These are phyloP conservation scores for Echium plantagineum DNA, from an alignment of 257 asterid species.

Conservation along the genomic window DNA sequence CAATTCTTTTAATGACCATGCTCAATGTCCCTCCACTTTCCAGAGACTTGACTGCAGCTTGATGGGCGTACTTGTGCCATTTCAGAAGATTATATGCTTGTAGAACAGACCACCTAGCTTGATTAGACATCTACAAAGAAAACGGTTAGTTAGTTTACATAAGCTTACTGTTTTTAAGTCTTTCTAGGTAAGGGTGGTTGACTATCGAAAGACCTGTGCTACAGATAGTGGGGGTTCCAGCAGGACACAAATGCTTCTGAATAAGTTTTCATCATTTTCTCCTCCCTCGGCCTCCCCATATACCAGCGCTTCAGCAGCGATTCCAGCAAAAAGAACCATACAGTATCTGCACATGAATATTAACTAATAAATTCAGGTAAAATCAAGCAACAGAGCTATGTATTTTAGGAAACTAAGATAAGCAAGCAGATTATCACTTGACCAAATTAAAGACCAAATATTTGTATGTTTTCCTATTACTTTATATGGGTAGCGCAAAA, in stretches of 20 bases:
- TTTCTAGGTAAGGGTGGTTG: conserved; percentile 4
- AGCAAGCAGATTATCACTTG: not conserved
- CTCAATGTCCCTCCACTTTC: conserved; percentile 63
- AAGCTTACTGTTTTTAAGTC: conserved; percentile 1
- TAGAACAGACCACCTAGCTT: conserved; percentile 94
- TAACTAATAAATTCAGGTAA: conserved; percentile 9
- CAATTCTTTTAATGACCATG: conserved; percentile 54
- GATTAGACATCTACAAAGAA: conserved; percentile 70
- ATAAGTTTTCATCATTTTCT: conserved; percentile 89
- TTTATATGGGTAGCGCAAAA: not conserved
- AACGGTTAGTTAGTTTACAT: not conserved
- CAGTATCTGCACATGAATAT: conserved; percentile 54
- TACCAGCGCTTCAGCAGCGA: conserved; percentile 91
- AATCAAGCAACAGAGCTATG: not conserved
- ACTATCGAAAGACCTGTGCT: conserved; percentile 44
- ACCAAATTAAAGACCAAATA: not conserved
- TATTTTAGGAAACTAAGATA: not conserved
- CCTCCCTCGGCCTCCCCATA: conserved; percentile 98
- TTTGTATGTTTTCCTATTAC: not conserved
- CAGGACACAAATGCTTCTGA: conserved; percentile 62
- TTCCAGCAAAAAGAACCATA: conserved; percentile 98
- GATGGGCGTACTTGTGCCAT: conserved; percentile 77
- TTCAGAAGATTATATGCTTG: conserved; percentile 83
- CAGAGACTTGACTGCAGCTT: conserved; percentile 70
- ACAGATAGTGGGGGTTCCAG: conserved; percentile 83